phyloP scores from a whole-genome alignment of 148 eudicot species.

The Silene uniflora region DNA sequence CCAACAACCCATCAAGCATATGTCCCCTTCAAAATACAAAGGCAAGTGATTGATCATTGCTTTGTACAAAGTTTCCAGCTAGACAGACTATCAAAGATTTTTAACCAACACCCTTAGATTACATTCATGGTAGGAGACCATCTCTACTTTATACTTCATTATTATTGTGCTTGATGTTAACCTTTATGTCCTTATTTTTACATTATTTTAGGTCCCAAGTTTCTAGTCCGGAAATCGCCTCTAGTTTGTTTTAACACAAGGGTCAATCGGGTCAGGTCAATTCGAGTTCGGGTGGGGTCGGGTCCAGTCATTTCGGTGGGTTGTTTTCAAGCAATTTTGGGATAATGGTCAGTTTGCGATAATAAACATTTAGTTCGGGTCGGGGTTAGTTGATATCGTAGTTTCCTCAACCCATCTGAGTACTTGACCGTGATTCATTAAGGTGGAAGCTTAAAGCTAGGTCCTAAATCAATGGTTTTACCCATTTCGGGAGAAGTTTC shows the following conservation, averaged over 20 bases:
- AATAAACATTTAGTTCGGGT: too few species aligned
- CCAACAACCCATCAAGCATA: constrained; percentile 39
- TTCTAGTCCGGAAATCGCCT: neutral
- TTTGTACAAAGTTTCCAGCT: constrained; percentile 33
- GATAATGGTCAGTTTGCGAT: too few species aligned
- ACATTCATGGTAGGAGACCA: constrained; percentile 26
- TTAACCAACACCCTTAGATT: constrained; percentile 12
- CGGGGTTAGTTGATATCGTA: too few species aligned
- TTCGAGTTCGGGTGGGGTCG: too few species aligned
- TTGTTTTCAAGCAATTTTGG: too few species aligned
- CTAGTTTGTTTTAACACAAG: neutral
- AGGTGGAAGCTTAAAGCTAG: neutral
- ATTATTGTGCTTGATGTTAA: neutral
- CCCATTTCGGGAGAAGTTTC: constrained; percentile 8
- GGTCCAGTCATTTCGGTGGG: too few species aligned
- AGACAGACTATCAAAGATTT: constrained; percentile 20
- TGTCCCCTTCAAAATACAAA: constrained; percentile 35
- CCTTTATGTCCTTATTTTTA: neutral
- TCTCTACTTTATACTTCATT: neutral
- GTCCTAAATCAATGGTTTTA: neutral
- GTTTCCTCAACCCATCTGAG: constrained; percentile 15
- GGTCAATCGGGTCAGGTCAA: too few species aligned
- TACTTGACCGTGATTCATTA: neutral
- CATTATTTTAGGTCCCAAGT: neutral
- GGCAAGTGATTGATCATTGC: neutral